A percentile compares a stretch with the other conserved stretches of the same genome.
Conservation (phyloP, 2,329 filamentous ascomycete genomes). For the Phyllosticta ampelicida region DNA sequence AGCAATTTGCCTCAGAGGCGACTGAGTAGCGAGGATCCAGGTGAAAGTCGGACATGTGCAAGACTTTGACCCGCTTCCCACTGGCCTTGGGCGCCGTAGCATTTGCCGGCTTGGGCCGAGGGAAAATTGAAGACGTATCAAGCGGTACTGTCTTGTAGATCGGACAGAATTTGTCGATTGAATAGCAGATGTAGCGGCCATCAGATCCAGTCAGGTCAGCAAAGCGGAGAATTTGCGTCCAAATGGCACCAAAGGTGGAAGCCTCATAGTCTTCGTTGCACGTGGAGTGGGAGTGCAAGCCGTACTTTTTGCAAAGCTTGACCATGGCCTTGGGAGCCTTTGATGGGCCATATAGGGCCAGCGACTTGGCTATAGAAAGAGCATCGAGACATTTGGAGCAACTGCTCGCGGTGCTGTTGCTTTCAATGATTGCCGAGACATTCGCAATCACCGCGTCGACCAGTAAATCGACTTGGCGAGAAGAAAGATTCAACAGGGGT, state of each 20-base stretch:
- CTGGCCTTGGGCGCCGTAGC: conserved; percentile 35
- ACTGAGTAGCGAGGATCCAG: conserved; percentile 45
- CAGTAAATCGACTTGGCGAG: conserved; percentile 29
- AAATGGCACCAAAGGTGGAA: conserved; percentile 42
- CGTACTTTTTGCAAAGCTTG: conserved; percentile 38
- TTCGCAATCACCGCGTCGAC: conserved; percentile 35
- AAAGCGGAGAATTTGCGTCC: conserved; percentile 46
- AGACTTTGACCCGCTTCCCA: conserved; percentile 44
- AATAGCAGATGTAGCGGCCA: conserved; percentile 47
- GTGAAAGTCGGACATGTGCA: conserved; percentile 47
- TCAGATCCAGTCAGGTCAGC: conserved; percentile 44
- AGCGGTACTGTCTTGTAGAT: conserved; percentile 35
- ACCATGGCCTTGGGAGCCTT: conserved; percentile 42
- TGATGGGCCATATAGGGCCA: conserved; percentile 39
- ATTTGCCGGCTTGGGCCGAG: conserved; percentile 42
- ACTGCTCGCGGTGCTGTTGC: conserved; percentile 25
- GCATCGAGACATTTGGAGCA: conserved; percentile 46
- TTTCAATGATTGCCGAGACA: conserved; percentile 35
- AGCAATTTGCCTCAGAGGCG: conserved; percentile 44
- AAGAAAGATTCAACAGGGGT: conserved; percentile 36
- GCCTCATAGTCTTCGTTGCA: conserved; percentile 40
- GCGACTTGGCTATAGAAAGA: conserved; percentile 39
- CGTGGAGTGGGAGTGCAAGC: conserved; percentile 35
- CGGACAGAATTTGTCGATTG: conserved; percentile 38
- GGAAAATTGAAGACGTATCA: conserved; percentile 36